Evolutionary conservation across 2,329 filamentous ascomycete genomes (phyloP).

Genomic region (Xenosphaeropsis pyriputrescens): DNA sequence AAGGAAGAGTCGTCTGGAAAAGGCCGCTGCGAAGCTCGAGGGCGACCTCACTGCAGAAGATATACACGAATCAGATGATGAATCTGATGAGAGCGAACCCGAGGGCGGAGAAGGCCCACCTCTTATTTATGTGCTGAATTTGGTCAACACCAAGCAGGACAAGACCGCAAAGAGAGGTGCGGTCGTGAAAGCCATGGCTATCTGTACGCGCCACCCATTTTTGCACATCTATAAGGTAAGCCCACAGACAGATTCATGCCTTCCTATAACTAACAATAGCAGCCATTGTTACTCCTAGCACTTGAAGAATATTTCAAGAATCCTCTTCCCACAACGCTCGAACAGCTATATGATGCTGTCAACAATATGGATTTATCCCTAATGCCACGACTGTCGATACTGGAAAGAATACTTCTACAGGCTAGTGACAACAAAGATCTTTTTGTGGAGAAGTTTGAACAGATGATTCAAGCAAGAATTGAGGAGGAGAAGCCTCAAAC

Average conservation of each 20-base stretch:
- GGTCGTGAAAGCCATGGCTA: slow-evolving; percentile 95
- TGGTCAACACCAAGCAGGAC: slow-evolving; percentile 97
- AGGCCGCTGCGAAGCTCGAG: slow-evolving; percentile 26
- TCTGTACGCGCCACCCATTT: slow-evolving; percentile 94
- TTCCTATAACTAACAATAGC: slow-evolving; percentile 7
- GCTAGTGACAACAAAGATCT: slow-evolving; percentile 89
- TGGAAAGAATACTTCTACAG: slow-evolving; percentile 78
- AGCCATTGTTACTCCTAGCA: slow-evolving; percentile 80
- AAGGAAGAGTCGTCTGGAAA: slow-evolving; percentile 36
- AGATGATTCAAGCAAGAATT: slow-evolving; percentile 76
- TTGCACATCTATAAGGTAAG: slow-evolving; percentile 92
- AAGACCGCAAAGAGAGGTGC: slow-evolving; percentile 85
- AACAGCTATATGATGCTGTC: slow-evolving; percentile 78
- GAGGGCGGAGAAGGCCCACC: slow-evolving; percentile 73
- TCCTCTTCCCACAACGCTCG: slow-evolving; percentile 75
- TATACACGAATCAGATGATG: slow-evolving; percentile 30
- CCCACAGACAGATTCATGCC: slow-evolving; percentile 5
- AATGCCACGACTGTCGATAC: slow-evolving; percentile 69
- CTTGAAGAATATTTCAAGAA: slow-evolving; percentile 95
- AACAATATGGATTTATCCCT: slow-evolving; percentile 95
- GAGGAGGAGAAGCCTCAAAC: slow-evolving; percentile 40
- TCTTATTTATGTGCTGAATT: slow-evolving; percentile 88
- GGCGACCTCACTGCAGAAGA: slow-evolving; percentile 15
- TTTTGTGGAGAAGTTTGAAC: slow-evolving; percentile 94
- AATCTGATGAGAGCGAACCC: slow-evolving; percentile 43